Evolutionary conservation across 2,329 filamentous ascomycete genomes (phyloP).

Genomic region (Fusarium nurragi): DNA sequence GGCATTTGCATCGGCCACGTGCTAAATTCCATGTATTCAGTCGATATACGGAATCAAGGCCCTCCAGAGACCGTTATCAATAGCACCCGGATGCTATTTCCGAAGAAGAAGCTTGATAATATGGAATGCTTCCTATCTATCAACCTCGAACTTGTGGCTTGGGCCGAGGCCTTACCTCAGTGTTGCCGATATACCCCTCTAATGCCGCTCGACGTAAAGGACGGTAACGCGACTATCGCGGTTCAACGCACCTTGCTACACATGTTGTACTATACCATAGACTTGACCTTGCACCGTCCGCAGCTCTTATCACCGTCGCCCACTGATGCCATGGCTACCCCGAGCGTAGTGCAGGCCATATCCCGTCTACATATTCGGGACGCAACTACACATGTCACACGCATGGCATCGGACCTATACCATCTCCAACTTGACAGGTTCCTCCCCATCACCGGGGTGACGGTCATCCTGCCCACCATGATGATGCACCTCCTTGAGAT

Average conservation of each 20-base stretch:
- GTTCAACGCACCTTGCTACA: conserved; percentile 86
- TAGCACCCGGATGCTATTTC: conserved; percentile 87
- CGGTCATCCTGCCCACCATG: conserved; percentile 88
- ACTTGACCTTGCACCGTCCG: conserved; percentile 89
- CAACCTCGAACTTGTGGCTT: conserved; percentile 80
- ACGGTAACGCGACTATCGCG: conserved; percentile 67
- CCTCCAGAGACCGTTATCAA: conserved; percentile 79
- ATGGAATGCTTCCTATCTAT: conserved; percentile 81
- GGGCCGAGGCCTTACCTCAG: conserved; percentile 76
- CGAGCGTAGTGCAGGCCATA: conserved; percentile 79
- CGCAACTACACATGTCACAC: conserved; percentile 85
- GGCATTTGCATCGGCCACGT: conserved; percentile 91
- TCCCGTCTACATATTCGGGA: conserved; percentile 85
- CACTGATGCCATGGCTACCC: conserved; percentile 59
- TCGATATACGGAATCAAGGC: conserved; percentile 83
- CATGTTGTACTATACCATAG: conserved; percentile 92
- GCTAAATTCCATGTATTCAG: conserved; percentile 89
- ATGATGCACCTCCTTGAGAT: conserved; percentile 94
- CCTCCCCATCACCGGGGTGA: conserved; percentile 89
- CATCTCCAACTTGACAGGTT: conserved; percentile 77
- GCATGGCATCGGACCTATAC: conserved; percentile 81
- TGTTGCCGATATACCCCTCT: conserved; percentile 74
- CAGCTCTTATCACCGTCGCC: conserved; percentile 84
- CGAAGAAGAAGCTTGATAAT: conserved; percentile 87
- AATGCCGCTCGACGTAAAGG: conserved; percentile 63